Base-by-base conservation (phyloP, 2,329 filamentous ascomycete species). In the Ophiostoma ips region DNA sequence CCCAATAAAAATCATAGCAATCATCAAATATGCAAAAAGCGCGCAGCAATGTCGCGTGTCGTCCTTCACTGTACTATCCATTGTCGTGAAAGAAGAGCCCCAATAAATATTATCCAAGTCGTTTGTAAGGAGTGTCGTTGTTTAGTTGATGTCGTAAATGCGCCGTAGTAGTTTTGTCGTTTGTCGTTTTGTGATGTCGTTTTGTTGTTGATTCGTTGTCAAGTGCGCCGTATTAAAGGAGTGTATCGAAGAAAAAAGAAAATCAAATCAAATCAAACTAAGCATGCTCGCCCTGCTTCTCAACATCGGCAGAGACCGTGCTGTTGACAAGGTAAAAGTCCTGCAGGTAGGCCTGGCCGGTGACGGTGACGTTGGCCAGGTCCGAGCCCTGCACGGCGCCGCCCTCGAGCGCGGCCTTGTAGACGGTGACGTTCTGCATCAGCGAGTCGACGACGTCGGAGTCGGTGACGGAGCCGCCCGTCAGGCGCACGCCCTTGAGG, bases 241-340 rank as follows among this genome's bases (percentile, higher is more conserved):
- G 18, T 8, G n/a, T n/a, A n/a, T n/a, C n/a, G 18, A 19, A 19
- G 13, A 40, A 30, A 13, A 24, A 43, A 21, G 18, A 19, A 10
- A 19, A 13, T 21, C 16, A 16, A 4, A 43, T 28, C 24, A 38
- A 16, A n/a, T 3, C 19, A 24, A 19, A 41, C 16, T 41, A 41
- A 11, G 21, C 24, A n/a, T 16, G 21, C 24, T 43, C 24, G 21
- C 43, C 43, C 43, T 45, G 43, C 43, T 19, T 18, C 44, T 35
- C 12, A 12, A 46, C 31, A 3, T 24, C 31, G 3, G 12, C 18
- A 18, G 18, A 18, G 2, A 46, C 18, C 33, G 44, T 36, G 44
- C 44, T 36, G 44, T 46, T 46, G 18, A 11, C 44, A n/a, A 36
- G 18, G 57, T 71, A 71, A 9, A 87, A 65, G 56, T 87, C 80